Percentiles rank a stretch among this genome's conserved stretches.
phyloP scores from a whole-genome alignment of 768 basidiomycete genomes.

The Hydnomerulius pinastri region DNA sequence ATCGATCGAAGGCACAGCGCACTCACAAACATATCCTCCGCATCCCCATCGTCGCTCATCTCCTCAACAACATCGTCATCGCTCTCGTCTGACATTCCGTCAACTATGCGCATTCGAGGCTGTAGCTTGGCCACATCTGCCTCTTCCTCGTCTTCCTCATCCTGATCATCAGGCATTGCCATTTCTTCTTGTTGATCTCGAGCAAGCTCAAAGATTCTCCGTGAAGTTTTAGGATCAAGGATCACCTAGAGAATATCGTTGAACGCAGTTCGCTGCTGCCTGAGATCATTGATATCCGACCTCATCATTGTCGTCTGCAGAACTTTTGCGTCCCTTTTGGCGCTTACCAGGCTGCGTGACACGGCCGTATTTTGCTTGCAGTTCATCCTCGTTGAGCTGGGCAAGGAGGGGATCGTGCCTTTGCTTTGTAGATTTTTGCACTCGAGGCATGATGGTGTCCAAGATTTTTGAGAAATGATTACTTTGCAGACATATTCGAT shows the following conservation, averaged over 20 bases:
- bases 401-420: slow-evolving; percentile 88
- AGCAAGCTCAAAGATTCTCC: slow-evolving; percentile 89
- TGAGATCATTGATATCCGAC: slow-evolving; percentile 38
- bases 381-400: slow-evolving; percentile 81
- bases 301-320: slow-evolving; percentile 56
- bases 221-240: slow-evolving; percentile 80
- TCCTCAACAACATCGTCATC: slow-evolving; percentile 37
- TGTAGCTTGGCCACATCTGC: slow-evolving; percentile 29
- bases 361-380: slow-evolving; percentile 75
- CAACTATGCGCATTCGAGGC: slow-evolving; percentile 28
- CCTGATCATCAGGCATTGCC: slow-evolving; percentile 60
- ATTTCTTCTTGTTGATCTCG: slow-evolving; percentile 92
- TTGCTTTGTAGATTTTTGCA: slow-evolving; percentile 53
- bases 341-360: slow-evolving; percentile 76
- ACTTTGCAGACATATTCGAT: not conserved
- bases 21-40: slow-evolving; percentile 65
- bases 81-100: slow-evolving; percentile 62
- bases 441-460: slow-evolving; percentile 61
- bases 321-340: slow-evolving; percentile 54
- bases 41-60: slow-evolving; percentile 34
- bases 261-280: slow-evolving; percentile 1
- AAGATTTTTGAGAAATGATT: slow-evolving; percentile 11
- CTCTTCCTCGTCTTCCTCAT: slow-evolving; percentile 37
- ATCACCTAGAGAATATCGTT: slow-evolving; percentile 48
- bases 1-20: slow-evolving; percentile 1